These are phyloP conservation scores for Ophiosphaerella herpotricha DNA, from an alignment of 2,329 filamentous ascomycete genomes.

Conservation along the genomic window DNA sequence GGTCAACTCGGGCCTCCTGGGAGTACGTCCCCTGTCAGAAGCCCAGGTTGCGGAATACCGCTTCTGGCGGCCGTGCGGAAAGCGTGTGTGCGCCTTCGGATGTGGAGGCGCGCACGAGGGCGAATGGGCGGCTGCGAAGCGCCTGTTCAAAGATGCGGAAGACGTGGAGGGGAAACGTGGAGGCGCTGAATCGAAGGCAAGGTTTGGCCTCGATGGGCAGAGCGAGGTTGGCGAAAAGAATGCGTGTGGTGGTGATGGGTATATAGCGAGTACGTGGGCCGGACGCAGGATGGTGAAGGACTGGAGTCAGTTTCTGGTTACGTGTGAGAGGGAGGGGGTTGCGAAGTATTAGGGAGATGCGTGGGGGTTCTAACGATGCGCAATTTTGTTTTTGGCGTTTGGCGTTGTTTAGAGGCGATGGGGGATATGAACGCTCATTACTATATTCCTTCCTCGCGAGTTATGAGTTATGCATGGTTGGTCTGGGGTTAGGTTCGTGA, in stretches of 20 bases:
- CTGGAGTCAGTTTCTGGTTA: slow-evolving; percentile 16
- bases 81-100: slow-evolving; percentile 36
- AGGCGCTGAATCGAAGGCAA: background rate
- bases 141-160: slow-evolving; percentile 33
- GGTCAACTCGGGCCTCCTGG: slow-evolving; percentile 35
- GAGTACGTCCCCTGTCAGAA: slow-evolving; percentile 35
- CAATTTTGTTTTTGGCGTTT: background rate
- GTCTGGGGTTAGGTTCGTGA: no score
- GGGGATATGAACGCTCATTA: no score
- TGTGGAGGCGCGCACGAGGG: slow-evolving; percentile 34
- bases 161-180: slow-evolving; percentile 16
- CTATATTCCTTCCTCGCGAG: no score
- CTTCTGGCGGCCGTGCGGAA: slow-evolving; percentile 44
- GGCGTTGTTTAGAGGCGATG: no score
- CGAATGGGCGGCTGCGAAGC: slow-evolving; percentile 35
- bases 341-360: slow-evolving; percentile 11
- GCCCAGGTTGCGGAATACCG: slow-evolving; percentile 42
- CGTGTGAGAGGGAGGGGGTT: slow-evolving; percentile 27
- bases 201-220: slow-evolving; percentile 5
- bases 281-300: slow-evolving; percentile 15
- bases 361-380: no score
- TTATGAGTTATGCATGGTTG: no score
- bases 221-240: background rate
- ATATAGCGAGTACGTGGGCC: slow-evolving; percentile 14
- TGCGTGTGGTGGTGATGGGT: background rate